Evolutionary conservation across 306 rosid genomes (phyloP).

Genomic region (Prunus mume): DNA sequence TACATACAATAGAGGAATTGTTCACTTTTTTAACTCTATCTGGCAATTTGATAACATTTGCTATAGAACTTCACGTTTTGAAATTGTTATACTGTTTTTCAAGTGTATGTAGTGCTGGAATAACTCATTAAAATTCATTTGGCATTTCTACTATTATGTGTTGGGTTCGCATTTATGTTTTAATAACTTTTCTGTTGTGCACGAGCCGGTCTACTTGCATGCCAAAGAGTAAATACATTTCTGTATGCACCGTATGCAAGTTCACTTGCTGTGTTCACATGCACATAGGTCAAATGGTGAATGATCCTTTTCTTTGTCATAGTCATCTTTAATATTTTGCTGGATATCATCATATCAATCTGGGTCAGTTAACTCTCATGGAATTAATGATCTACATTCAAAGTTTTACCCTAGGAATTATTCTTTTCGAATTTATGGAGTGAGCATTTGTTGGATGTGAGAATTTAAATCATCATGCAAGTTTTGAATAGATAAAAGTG

Average conservation of each 20-base stretch:
- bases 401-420: not conserved
- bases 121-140: not conserved
- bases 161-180: not conserved
- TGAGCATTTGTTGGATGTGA: not conserved
- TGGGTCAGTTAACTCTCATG: not conserved
- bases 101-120: not conserved
- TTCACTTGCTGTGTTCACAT: not conserved
- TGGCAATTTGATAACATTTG: not conserved
- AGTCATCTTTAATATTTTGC: not conserved
- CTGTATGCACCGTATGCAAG: not conserved
- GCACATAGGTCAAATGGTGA: not conserved
- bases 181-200: not conserved
- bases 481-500: not conserved
- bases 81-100: not conserved
- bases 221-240: not conserved
- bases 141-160: not conserved
- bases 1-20: not conserved
- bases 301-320: not conserved
- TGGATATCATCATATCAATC: not conserved
- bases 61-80: not conserved
- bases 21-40: not conserved
- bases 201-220: not conserved
- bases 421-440: not conserved
- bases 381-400: not conserved
- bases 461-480: not conserved